These are phyloP conservation scores for Graphilbum ipis-grandicollis DNA, from an alignment of 2,329 filamentous ascomycete species.

Conservation along the genomic window DNA sequence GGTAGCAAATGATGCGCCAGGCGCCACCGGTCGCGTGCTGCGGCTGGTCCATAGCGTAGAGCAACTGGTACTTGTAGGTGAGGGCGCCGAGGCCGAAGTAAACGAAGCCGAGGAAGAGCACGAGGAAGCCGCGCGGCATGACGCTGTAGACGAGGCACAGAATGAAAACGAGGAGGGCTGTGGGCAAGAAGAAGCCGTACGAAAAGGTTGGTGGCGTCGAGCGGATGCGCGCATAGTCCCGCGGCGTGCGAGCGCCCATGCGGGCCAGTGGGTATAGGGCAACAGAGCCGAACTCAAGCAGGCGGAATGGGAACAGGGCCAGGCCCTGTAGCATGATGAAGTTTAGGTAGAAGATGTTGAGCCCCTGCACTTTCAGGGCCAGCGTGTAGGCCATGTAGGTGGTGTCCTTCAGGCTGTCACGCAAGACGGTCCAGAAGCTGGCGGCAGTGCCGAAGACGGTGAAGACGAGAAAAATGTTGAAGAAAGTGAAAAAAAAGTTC, in stretches of 20 bases:
- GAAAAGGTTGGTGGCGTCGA: conserved; percentile 74
- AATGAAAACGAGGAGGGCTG: conserved; percentile 82
- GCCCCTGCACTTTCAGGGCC: conserved; percentile 53
- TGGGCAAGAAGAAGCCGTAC: conserved; percentile 91
- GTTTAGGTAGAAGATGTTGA: conserved; percentile 79
- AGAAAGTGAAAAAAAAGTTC: conserved; percentile 98
- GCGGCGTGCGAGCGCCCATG: conserved; percentile 67
- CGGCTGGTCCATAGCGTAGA: conserved; percentile 96
- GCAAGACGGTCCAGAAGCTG: conserved; percentile 52
- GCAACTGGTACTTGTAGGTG: conserved; percentile 89
- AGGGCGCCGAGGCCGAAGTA: conserved; percentile 78
- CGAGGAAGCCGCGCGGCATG: conserved; percentile 59
- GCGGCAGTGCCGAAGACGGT: conserved; percentile 73
- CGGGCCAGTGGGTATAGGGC: conserved; percentile 66
- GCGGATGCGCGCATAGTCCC: conserved; percentile 73
- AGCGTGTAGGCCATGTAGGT: conserved; percentile 60
- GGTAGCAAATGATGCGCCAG: conserved; percentile 94
- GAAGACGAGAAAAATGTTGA: conserved; percentile 95
- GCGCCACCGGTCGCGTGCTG: conserved; percentile 85
- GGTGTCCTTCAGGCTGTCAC: conserved; percentile 61
- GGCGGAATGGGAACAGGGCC: conserved; percentile 82
- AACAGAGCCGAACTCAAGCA: conserved; percentile 79
- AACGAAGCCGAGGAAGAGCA: conserved; percentile 64
- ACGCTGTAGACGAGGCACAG: conserved; percentile 92
- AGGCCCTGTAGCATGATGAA: conserved; percentile 87